These are phyloP conservation scores for Ensete glaucum DNA, from an alignment of 176 grass and related monocot genomes.

Conservation along the genomic window DNA sequence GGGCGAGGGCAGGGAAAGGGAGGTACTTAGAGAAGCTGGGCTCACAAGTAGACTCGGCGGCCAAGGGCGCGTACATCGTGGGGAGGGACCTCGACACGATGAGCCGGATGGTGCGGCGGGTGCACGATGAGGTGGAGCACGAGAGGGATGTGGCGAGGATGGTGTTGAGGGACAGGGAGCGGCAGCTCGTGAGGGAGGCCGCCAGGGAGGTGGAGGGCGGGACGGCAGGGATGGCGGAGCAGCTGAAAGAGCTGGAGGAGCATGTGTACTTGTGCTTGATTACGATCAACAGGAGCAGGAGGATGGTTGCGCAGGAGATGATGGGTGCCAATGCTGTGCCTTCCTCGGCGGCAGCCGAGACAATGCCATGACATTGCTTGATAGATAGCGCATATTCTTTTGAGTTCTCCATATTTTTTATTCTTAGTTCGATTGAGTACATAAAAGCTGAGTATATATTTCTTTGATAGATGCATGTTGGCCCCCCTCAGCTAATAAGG, in stretches of 20 bases:
- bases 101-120: conserved; percentile 65
- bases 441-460: no score
- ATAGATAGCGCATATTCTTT: not conserved
- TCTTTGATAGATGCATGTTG: no score
- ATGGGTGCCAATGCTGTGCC: not conserved
- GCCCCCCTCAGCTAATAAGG: no score
- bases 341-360: not conserved
- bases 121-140: conserved; percentile 83
- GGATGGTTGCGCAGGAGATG: conserved; percentile 34
- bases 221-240: conserved; percentile 39
- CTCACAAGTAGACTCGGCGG: conserved; percentile 52
- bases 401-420: no score
- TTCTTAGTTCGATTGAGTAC: no score
- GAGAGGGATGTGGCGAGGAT: conserved; percentile 61
- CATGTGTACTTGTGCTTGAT: conserved; percentile 77
- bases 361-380: not conserved
- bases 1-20: not conserved
- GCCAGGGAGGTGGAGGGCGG: conserved; percentile 34
- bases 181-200: conserved; percentile 5
- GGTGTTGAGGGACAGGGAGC: conserved; percentile 22
- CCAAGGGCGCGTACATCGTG: conserved; percentile 70
- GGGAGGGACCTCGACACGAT: conserved; percentile 76
- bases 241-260: conserved; percentile 77
- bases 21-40: not conserved
- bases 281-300: conserved; percentile 70